Percentiles rank a stretch among this genome's conserved stretches.
These are phyloP conservation scores for Buxus sempervirens DNA, from an alignment of 164 flowering plant genomes.

Conservation along the genomic window DNA sequence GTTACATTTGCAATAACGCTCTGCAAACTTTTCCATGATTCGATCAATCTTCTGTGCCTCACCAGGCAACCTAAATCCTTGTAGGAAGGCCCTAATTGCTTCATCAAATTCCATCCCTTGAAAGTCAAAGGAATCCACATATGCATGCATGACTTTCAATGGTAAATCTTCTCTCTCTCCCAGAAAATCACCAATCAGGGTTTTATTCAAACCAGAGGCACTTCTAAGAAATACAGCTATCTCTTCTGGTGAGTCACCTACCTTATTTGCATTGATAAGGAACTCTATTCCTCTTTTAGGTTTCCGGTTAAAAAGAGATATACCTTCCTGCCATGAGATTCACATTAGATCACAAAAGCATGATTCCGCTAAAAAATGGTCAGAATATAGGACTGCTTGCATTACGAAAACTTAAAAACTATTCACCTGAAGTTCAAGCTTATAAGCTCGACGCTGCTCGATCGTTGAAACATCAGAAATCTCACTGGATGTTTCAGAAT, in stretches of 20 bases:
- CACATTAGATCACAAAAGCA: conserved; percentile 29
- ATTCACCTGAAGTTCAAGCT: conserved; percentile 94
- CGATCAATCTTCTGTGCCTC: conserved; percentile 99
- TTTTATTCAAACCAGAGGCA: conserved; percentile 84
- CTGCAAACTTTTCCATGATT: conserved; percentile 99
- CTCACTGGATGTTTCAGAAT: conserved; percentile 75
- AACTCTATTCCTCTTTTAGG: conserved; percentile 95
- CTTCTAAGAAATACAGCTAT: conserved; percentile 80
- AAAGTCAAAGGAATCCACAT: conserved; percentile 93
- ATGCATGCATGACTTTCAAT: conserved; percentile 96
- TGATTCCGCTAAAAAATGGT: not conserved
- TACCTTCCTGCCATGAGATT: conserved; percentile 91
- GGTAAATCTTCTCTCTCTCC: conserved; percentile 96
- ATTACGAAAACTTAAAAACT: conserved; percentile 6
- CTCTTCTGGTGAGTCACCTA: conserved; percentile 86
- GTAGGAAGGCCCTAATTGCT: conserved; percentile 83
- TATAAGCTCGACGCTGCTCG: conserved; percentile 99
- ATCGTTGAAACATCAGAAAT: conserved; percentile 78
- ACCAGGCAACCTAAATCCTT: conserved; percentile 97
- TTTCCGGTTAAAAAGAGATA: conserved; percentile 90
- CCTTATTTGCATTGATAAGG: conserved; percentile 86
- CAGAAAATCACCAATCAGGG: conserved; percentile 91
- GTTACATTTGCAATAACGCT: conserved; percentile 96
- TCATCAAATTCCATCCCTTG: conserved; percentile 94
- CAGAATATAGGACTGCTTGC: conserved; percentile 4